A percentile compares a stretch with the other conserved stretches of the same genome.
These are phyloP conservation scores for Thelephora terrestris DNA, from an alignment of 1,284 basidiomycete species.

Conservation along the genomic window DNA sequence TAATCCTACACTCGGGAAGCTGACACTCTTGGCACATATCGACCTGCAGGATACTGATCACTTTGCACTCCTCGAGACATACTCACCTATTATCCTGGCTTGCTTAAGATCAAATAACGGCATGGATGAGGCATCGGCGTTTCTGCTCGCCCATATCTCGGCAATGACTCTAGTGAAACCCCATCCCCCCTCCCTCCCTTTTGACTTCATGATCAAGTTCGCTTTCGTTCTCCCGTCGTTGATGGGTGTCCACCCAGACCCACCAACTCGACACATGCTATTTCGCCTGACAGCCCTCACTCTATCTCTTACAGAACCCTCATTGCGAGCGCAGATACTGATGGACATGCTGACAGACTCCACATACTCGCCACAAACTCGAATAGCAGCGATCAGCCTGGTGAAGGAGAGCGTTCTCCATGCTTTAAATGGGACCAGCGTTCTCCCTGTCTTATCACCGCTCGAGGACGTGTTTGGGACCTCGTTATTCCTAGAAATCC, in stretches of 20 bases:
- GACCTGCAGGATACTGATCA: slow-evolving; percentile 14
- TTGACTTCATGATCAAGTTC: slow-evolving; percentile 38
- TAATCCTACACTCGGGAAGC: slow-evolving; percentile 23
- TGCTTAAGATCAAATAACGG: slow-evolving; percentile 41
- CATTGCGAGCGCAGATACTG: slow-evolving; percentile 42
- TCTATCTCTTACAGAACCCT: slow-evolving; percentile 35
- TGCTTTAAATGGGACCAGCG: slow-evolving; percentile 24
- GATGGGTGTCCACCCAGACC: slow-evolving; percentile 49
- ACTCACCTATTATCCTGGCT: slow-evolving; percentile 36
- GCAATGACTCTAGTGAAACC: slow-evolving; percentile 13
- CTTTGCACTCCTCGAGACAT: slow-evolving; percentile 21
- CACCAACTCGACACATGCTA: slow-evolving; percentile 43
- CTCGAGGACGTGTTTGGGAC: slow-evolving; percentile 35
- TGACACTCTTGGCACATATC: slow-evolving; percentile 41
- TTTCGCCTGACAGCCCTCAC: slow-evolving; percentile 48
- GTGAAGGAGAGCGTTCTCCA: slow-evolving; percentile 56
- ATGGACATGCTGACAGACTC: slow-evolving; percentile 38
- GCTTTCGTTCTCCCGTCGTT: slow-evolving; percentile 40
- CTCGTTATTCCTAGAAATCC: slow-evolving; percentile 34
- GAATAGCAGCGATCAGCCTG: slow-evolving; percentile 53
- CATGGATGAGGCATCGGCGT: slow-evolving; percentile 45
- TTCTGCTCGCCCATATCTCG: slow-evolving; percentile 38
- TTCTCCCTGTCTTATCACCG: not conserved
- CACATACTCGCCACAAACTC: slow-evolving; percentile 47
- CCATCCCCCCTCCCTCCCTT: slow-evolving; percentile 23